phyloP scores from a whole-genome alignment of 805 yeast genomes.

The Lipomyces yamanashiensis region DNA sequence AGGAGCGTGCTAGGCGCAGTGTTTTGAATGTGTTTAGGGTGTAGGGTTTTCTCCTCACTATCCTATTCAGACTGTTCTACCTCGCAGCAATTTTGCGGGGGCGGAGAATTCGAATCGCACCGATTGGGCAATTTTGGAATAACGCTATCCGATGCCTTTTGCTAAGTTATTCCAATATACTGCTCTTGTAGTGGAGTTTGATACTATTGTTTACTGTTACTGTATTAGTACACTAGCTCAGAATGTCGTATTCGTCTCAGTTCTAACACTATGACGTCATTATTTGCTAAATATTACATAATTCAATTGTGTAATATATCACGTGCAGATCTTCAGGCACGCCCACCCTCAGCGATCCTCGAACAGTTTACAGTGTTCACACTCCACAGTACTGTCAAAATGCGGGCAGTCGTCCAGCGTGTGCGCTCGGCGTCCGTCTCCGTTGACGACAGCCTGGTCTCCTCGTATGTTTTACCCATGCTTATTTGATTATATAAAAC shows the following conservation, averaged over 20 bases:
- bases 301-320: neutral
- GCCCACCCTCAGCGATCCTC: too few species aligned
- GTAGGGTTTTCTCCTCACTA: too few species aligned
- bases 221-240: too few species aligned
- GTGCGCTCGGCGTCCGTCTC: conserved; percentile 89
- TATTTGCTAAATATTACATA: too few species aligned
- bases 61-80: neutral
- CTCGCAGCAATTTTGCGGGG: conserved; percentile 1
- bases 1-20: too few species aligned
- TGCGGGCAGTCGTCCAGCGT: conserved; percentile 90
- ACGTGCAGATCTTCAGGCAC: neutral
- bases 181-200: too few species aligned
- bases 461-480: conserved; percentile 52
- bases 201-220: too few species aligned
- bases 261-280: neutral
- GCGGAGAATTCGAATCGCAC: neutral
- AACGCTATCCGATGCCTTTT: neutral
- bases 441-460: conserved; percentile 71
- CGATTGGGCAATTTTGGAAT: neutral
- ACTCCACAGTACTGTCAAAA: conserved; percentile 46
- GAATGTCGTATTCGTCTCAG: too few species aligned
- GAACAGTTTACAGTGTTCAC: neutral
- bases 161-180: too few species aligned
- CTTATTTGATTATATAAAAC: neutral
- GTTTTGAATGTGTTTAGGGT: too few species aligned